Percentiles rank a stretch among this genome's conserved stretches.
phyloP scores from a whole-genome alignment of 495 filamentous ascomycete genomes.

The Penicillium cinerascens region DNA sequence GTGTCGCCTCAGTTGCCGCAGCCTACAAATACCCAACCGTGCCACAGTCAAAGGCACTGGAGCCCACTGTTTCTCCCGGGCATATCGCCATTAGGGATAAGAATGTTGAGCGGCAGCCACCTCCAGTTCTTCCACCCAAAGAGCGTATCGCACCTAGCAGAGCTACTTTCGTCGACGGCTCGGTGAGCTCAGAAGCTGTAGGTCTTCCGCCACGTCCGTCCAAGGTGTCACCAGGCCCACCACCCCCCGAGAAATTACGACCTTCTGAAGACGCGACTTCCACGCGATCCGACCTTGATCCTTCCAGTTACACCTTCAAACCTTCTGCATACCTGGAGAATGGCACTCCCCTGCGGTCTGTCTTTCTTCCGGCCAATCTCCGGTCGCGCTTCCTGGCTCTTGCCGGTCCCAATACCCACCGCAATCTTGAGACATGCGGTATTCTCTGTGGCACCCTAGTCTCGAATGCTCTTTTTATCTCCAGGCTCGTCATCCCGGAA shows the following conservation, averaged over 20 bases:
- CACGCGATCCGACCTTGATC: conserved; percentile 36
- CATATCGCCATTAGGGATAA: conserved; percentile 21
- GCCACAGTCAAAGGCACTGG: conserved; percentile 41
- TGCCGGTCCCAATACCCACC: conserved; percentile 69
- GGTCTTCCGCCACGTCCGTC: conserved; percentile 23
- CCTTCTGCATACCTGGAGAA: conserved; percentile 86
- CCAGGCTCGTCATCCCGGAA: conserved; percentile 82
- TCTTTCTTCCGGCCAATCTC: conserved; percentile 78
- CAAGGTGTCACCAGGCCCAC: conserved; percentile 26
- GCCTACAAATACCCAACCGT: conserved; percentile 54
- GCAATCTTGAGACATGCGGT: conserved; percentile 89
- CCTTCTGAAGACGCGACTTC: conserved; percentile 21
- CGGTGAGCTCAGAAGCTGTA: conserved; percentile 7
- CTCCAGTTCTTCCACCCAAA: conserved; percentile 52
- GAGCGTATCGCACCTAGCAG: conserved; percentile 22
- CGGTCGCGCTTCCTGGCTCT: conserved; percentile 67
- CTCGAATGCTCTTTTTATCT: conserved; percentile 90
- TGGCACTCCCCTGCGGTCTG: conserved; percentile 75
- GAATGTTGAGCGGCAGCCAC: conserved; percentile 30
- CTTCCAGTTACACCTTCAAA: conserved; percentile 70
- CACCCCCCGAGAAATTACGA: conserved; percentile 37
- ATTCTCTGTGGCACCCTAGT: conserved; percentile 88
- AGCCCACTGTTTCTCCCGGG: conserved; percentile 16
- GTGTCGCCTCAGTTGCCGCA: conserved; percentile 17
- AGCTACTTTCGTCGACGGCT: conserved; percentile 20